Percentiles rank a stretch among this genome's conserved stretches.
Evolutionary conservation across 106 monocot species (phyloP).

Genomic region (Hemerocallis citrina): DNA sequence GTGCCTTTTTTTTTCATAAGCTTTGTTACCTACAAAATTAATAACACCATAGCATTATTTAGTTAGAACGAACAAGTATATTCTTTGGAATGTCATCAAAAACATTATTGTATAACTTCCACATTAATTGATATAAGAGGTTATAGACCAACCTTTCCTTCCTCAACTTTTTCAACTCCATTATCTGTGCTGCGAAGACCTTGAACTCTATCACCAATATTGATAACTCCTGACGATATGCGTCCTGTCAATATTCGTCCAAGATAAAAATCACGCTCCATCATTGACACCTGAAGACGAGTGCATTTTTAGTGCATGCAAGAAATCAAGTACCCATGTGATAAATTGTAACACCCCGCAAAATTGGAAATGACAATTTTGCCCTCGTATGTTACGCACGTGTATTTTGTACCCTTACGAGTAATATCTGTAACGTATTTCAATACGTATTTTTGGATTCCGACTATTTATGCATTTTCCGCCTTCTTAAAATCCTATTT

Average conservation of each 20-base stretch:
- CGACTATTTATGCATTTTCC: too few species aligned
- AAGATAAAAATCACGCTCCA: conserved; percentile 98
- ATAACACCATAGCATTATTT: background rate
- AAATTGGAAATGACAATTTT: too few species aligned
- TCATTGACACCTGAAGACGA: conserved; percentile 88
- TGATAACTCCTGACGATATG: conserved; percentile 61
- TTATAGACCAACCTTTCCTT: conserved; percentile 77
- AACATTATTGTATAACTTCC: conserved; percentile 1
- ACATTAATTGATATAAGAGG: conserved; percentile 5
- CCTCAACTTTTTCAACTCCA: conserved; percentile 76
- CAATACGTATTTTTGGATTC: too few species aligned
- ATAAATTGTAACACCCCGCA: too few species aligned
- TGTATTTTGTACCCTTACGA: too few species aligned
- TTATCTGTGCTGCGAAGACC: conserved; percentile 55
- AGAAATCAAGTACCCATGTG: too few species aligned
- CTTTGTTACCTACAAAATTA: conserved; percentile 55
- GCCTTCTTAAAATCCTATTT: too few species aligned
- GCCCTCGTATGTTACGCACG: too few species aligned
- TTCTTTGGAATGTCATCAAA: background rate
- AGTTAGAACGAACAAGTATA: background rate
- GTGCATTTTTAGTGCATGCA: too few species aligned
- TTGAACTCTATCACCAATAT: conserved; percentile 80
- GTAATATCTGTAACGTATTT: too few species aligned
- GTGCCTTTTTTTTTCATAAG: conserved; percentile 99
- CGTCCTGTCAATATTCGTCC: conserved; percentile 96